A percentile compares a stretch with the other conserved stretches of the same genome.
Conservation (phyloP, 305 asterid genomes). For the Fraxinus velutina region DNA sequence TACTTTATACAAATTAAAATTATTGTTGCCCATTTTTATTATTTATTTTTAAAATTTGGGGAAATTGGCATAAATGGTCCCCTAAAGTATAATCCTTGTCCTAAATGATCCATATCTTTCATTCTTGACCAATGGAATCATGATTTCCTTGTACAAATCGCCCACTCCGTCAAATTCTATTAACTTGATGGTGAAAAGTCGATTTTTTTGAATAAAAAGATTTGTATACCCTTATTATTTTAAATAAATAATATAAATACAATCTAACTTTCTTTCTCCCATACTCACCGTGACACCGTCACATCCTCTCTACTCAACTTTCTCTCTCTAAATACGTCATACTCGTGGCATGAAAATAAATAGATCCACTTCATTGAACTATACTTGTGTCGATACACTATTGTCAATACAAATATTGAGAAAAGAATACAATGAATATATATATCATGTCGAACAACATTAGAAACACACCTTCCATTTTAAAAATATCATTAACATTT, state of each 20-base stretch:
- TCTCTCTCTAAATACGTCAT: background rate
- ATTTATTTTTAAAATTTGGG: background rate
- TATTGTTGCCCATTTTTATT: background rate
- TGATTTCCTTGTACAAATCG: background rate
- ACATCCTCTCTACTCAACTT: background rate
- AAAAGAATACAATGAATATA: too few species aligned
- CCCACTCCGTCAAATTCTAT: background rate
- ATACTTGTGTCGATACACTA: background rate
- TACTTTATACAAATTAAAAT: background rate
- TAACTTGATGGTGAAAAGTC: background rate
- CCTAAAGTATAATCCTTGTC: background rate
- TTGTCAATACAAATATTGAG: too few species aligned
- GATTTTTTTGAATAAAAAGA: background rate
- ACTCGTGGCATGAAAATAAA: too few species aligned
- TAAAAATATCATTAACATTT: too few species aligned
- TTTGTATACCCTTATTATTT: too few species aligned
- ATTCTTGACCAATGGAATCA: background rate
- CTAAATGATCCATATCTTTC: background rate
- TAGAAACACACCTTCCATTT: too few species aligned
- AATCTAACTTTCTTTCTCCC: too few species aligned
- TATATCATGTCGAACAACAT: too few species aligned
- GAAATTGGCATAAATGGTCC: background rate
- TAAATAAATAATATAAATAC: too few species aligned
- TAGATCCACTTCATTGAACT: background rate
- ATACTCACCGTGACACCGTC: background rate